phyloP scores from a whole-genome alignment of 805 yeast species.

The Ogataea sp. region DNA sequence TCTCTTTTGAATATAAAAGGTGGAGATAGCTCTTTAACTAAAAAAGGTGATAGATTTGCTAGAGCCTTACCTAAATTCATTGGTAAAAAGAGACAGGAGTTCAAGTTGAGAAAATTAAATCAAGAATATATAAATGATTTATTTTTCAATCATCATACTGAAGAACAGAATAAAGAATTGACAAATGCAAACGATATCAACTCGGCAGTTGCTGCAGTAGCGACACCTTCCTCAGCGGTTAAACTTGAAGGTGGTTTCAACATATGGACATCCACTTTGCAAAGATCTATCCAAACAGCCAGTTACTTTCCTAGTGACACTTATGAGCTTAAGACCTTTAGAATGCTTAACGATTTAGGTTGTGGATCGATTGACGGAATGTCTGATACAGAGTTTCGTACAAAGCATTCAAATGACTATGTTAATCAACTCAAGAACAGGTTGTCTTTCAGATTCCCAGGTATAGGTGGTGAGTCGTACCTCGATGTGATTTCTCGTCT shows the following conservation, averaged over 20 bases:
- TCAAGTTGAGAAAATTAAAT: slow-evolving; percentile 24
- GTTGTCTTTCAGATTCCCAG: slow-evolving; percentile 26
- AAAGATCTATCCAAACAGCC: slow-evolving; percentile 25
- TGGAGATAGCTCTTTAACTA: slow-evolving; percentile 24
- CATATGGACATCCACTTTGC: slow-evolving; percentile 27
- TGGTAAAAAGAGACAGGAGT: slow-evolving; percentile 25
- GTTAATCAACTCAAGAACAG: slow-evolving; percentile 21
- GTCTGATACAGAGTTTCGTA: slow-evolving; percentile 21
- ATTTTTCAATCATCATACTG: slow-evolving; percentile 8
- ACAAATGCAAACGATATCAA: no score
- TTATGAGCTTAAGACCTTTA: slow-evolving; percentile 22
- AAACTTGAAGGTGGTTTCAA: slow-evolving; percentile 20
- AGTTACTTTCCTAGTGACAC: slow-evolving; percentile 20
- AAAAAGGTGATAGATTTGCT: slow-evolving; percentile 23
- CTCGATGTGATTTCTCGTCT: slow-evolving; percentile 27
- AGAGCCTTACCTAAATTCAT: slow-evolving; percentile 27
- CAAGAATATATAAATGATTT: slow-evolving; percentile 25
- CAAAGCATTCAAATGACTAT: slow-evolving; percentile 19
- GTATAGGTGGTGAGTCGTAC: slow-evolving; percentile 30
- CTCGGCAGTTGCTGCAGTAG: no score
- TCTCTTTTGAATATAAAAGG: slow-evolving; percentile 21
- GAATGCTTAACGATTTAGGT: slow-evolving; percentile 26
- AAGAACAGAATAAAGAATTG: no score
- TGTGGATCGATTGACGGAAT: slow-evolving; percentile 27
- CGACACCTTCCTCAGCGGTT: not conserved